Evolutionary conservation across 2,329 filamentous ascomycete species (phyloP), one percentile per base, ranked within the genome.

Genomic region (Penicillium digitatum): DNA sequence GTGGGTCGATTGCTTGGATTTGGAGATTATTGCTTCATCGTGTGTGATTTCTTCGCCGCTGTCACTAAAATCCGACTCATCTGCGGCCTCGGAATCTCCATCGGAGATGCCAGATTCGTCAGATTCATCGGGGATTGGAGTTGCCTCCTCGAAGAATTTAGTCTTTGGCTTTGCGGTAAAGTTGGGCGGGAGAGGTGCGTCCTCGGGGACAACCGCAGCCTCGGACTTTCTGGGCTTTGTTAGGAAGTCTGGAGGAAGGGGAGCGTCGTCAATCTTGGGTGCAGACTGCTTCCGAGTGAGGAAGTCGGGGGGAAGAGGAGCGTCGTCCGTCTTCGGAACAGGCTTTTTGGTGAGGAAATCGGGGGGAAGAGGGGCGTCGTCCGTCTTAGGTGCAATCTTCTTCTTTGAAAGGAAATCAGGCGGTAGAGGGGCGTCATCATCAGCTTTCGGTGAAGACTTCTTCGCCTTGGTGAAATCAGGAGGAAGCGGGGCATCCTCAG

Each of bases 41-140:
- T 74, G 70, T 1, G 73, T 73, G n/a, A 77, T 68, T 34, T 79
- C 77, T 52, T 78, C 73, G 10, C 73, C 77, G 52, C 75, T 78
- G 45, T 76, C 76, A 52, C 72, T 72, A 59, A 78, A 78, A 31
- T 76, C 76, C 5, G 75, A 74, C 42, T 70, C 71, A 35, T 69
- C 69, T 8, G 55, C 65, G 35, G 67, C 68, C 16, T 69, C 67
- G 5, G 62, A 72, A 16, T 71, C 72, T 20, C 55, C 63, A 44
- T 71, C 50, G 11, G 50, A 53, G 27, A 48, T 32, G 18, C 22
- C 51, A 7, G 35, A 42, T 40, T 39, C 50, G 10, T 54, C 72
- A 38, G 73, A 68, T 52, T 66, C 70, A 44, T 68, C 69, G 2
- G 68, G 72, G n/a, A 74, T 51, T n/a, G 69, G 62, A 14, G 63